Conservation (phyloP, 768 basidiomycete genomes). For the Pleurotus eryngii region DNA sequence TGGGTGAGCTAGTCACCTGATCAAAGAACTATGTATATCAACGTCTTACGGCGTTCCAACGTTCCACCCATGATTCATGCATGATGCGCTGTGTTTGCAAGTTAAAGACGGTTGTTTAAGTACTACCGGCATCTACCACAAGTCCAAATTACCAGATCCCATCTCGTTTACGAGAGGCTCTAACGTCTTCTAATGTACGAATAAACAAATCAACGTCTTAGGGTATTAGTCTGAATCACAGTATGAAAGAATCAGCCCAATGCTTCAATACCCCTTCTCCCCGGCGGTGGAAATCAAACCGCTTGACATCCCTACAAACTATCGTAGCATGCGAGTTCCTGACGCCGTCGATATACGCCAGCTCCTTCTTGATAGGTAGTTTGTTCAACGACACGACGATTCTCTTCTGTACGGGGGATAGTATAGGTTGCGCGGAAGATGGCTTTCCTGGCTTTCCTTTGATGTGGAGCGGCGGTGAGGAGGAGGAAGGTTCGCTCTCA, state of each 20-base stretch:
- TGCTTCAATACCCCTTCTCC: constrained; percentile 70
- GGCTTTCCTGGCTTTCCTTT: neutral
- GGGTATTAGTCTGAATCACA: constrained; percentile 13
- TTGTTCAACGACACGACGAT: constrained; percentile 62
- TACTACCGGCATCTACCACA: too few species aligned
- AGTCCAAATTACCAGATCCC: too few species aligned
- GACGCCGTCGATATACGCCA: constrained; percentile 58
- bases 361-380: constrained; percentile 70
- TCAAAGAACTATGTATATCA: too few species aligned
- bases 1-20: too few species aligned
- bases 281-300: constrained; percentile 51
- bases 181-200: too few species aligned
- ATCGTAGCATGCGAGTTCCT: constrained; percentile 71
- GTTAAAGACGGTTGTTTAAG: too few species aligned
- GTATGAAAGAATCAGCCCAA: constrained; percentile 62
- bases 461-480: neutral
- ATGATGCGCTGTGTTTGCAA: too few species aligned
- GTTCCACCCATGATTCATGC: too few species aligned
- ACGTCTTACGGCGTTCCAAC: too few species aligned
- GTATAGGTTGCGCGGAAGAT: constrained; percentile 35
- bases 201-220: too few species aligned
- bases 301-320: constrained; percentile 62
- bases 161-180: too few species aligned
- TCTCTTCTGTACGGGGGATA: constrained; percentile 54
- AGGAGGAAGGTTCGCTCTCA: neutral